Base-by-base conservation (phyloP, 805 yeast genomes). In the Torulaspora indica region DNA sequence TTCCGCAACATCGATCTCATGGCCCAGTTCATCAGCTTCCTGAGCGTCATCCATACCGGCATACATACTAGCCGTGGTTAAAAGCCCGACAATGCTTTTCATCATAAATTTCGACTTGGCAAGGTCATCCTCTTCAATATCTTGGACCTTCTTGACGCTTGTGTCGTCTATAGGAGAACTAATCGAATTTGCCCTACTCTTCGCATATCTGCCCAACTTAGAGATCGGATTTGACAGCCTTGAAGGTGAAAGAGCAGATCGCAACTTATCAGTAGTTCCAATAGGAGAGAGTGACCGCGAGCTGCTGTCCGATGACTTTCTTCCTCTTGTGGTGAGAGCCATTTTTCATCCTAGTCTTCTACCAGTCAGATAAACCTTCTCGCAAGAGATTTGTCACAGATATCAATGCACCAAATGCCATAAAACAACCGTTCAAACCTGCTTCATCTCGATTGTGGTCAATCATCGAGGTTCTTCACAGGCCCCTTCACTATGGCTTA, bases 41-140 rank as follows among this genome's bases (percentile, higher is more conserved):
- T 59, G 58, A 8, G 49, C 50, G 40, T 58, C 58, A 37, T 60
- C 53, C 60, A 60, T 50, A 37, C 68, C 57, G 38, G 77, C 72
- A 54, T 73, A 76, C 46, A 76, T 71, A 49, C 79, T 75, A 0
- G 83, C 80, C 0, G 82, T 73, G 0, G 84, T 77, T 43, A 79
- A 64, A 40, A 77, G 56, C 0, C 78, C 75, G 2, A 76, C 79
- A 51, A 79, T 71, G 34, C 79, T 75, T 52, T 70, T 71, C 13
- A 79, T 75, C 61, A 74, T 72, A 34, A 69, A 72, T 10, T 69
- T 67, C 1, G 72, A 67, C 22, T 56, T 58, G 2, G 69, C 72
- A 42, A 66, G 68, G 31, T 55, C 56, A 14, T 48, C 48, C 7
- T 39, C 52, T 4, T 23, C 31, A 3, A n/a, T 5, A 17, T 46